These are phyloP conservation scores for Solanum peruvianum DNA, from an alignment of 257 asterid genomes.

Conservation along the genomic window DNA sequence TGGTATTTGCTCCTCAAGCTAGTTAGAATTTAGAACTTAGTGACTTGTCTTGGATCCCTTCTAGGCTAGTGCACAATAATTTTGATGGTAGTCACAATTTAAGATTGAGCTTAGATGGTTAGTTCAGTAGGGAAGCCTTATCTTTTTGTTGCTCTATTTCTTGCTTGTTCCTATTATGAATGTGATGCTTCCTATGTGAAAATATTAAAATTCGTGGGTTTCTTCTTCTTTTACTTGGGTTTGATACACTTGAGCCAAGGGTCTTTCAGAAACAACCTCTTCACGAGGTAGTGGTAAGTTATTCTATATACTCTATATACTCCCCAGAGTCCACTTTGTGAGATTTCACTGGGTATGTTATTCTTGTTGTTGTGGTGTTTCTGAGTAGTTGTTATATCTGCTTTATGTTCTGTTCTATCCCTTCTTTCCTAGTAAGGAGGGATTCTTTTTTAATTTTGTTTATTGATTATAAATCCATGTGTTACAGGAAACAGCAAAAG, in stretches of 20 bases:
- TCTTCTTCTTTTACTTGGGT: neutral
- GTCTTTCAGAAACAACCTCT: neutral
- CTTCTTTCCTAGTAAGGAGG: neutral
- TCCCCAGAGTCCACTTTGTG: no score
- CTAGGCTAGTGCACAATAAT: neutral
- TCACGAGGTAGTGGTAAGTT: neutral
- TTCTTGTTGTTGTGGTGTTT: neutral
- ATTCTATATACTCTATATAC: no score
- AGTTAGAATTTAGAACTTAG: neutral
- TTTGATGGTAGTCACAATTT: neutral
- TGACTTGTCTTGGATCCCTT: neutral
- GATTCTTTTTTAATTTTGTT: neutral
- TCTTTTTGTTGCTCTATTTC: neutral
- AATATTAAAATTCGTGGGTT: neutral
- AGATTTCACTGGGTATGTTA: neutral
- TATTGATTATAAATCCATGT: neutral
- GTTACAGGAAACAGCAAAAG: slow-evolving; percentile 43
- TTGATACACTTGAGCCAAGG: neutral
- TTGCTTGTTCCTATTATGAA: neutral
- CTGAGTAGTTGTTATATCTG: neutral
- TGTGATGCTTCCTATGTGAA: neutral
- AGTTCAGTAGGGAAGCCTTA: neutral
- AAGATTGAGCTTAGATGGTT: neutral
- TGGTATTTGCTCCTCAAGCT: neutral
- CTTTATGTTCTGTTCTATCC: neutral